Evolutionary conservation across 2,329 filamentous ascomycete genomes (phyloP).

Genomic region (Dactylonectria macrodidyma): DNA sequence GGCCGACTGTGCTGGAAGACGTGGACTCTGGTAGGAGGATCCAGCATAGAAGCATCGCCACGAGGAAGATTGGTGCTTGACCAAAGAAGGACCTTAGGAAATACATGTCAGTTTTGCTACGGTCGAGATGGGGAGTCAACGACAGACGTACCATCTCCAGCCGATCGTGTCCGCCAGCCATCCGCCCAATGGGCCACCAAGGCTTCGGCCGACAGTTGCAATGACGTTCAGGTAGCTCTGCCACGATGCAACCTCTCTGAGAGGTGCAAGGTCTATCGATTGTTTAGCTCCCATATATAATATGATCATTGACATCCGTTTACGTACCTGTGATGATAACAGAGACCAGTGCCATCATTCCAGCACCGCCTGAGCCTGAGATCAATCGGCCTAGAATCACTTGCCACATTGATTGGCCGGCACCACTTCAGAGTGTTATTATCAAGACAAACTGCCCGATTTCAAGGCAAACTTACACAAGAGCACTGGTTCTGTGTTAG

Average conservation of each 20-base stretch:
- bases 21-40: constrained; percentile 61
- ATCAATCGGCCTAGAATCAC: constrained; percentile 67
- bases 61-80: constrained; percentile 69
- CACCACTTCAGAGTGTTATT: constrained; percentile 48
- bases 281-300: constrained; percentile 10
- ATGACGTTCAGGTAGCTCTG: constrained; percentile 68
- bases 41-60: constrained; percentile 66
- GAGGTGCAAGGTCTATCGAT: constrained; percentile 62
- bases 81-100: constrained; percentile 67
- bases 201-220: constrained; percentile 64
- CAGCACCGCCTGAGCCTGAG: constrained; percentile 66
- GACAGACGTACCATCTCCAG: constrained; percentile 66
- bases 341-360: constrained; percentile 65
- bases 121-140: neutral
- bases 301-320: no score
- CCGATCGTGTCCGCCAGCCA: constrained; percentile 73
- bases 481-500: constrained; percentile 24
- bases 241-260: constrained; percentile 68
- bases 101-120: neutral
- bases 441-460: accelerated
- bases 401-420: constrained; percentile 61
- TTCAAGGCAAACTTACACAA: constrained; percentile 30
- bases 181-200: constrained; percentile 70
- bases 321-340: constrained; percentile 65
- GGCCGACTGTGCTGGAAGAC: constrained; percentile 22